Evolutionary conservation across 805 yeast species (phyloP).

Genomic region (Candida dendrica): DNA sequence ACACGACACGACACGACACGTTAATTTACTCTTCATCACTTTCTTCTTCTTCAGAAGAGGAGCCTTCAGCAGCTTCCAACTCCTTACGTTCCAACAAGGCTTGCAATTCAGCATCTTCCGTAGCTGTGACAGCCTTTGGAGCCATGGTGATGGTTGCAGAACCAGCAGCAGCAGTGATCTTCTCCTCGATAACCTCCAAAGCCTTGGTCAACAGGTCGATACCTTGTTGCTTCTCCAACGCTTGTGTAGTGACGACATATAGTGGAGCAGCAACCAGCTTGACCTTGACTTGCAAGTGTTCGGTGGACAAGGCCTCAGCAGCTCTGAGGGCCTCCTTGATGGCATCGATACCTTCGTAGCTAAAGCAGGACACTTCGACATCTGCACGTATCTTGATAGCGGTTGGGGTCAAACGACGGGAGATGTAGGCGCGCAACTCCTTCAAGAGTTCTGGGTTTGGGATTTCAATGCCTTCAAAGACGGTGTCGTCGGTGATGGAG

Average conservation of each 20-base stretch:
- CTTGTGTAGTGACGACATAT: slow-evolving; percentile 88
- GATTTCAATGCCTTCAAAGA: slow-evolving; percentile 72
- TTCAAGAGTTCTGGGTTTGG: slow-evolving; percentile 71
- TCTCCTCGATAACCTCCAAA: slow-evolving; percentile 63
- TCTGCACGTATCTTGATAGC: slow-evolving; percentile 98
- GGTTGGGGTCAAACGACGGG: slow-evolving; percentile 94
- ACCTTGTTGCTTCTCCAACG: slow-evolving; percentile 88
- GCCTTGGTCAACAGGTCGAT: slow-evolving; percentile 72
- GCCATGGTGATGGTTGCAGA: slow-evolving; percentile 91
- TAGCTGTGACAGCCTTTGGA: slow-evolving; percentile 97
- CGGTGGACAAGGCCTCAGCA: slow-evolving; percentile 81
- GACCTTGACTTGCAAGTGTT: slow-evolving; percentile 82
- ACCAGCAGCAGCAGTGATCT: slow-evolving; percentile 74
- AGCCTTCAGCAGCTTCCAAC: slow-evolving; percentile 75
- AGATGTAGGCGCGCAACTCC: slow-evolving; percentile 80
- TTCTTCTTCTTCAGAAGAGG: slow-evolving; percentile 63
- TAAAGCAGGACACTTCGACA: slow-evolving; percentile 93
- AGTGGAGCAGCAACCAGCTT: slow-evolving; percentile 96
- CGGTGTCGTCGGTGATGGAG: slow-evolving; percentile 82
- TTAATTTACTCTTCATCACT: slow-evolving; percentile 31
- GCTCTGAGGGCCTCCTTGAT: slow-evolving; percentile 82
- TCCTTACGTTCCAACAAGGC: slow-evolving; percentile 92
- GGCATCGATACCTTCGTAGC: slow-evolving; percentile 97
- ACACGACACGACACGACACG: too few species aligned
- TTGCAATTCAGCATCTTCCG: slow-evolving; percentile 96